phyloP scores from a whole-genome alignment of 108 stramenopile genomes.

The Cyclotella sp. region DNA sequence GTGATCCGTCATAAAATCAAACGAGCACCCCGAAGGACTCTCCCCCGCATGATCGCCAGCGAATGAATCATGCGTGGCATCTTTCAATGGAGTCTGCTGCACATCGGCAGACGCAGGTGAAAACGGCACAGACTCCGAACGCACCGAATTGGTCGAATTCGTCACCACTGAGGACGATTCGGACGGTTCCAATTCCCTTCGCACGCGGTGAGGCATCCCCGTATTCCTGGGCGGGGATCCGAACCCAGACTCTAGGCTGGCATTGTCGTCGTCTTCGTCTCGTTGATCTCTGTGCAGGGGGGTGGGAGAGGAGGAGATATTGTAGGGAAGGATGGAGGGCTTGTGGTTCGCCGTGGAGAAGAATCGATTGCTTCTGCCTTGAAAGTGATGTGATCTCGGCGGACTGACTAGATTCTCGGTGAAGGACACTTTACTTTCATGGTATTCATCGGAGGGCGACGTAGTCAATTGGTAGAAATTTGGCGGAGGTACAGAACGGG shows the following conservation, averaged over 20 bases:
- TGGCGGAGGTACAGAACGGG: not conserved
- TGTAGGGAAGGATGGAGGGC: not conserved
- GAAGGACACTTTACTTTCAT: not conserved
- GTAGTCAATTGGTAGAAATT: not conserved
- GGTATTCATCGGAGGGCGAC: not conserved
- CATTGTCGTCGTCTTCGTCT: slow-evolving; percentile 32
- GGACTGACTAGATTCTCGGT: not conserved
- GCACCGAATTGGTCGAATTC: slow-evolving; percentile 20
- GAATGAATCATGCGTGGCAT: not conserved
- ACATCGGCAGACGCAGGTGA: not conserved
- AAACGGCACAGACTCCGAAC: slow-evolving; percentile 10
- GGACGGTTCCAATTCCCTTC: slow-evolving; percentile 31
- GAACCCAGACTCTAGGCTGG: slow-evolving; percentile 25
- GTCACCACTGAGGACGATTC: slow-evolving; percentile 41
- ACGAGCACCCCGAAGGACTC: slow-evolving; percentile 29
- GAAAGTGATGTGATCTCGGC: not conserved
- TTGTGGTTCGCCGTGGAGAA: not conserved
- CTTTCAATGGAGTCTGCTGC: not conserved
- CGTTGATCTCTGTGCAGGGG: slow-evolving; percentile 24
- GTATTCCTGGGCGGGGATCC: slow-evolving; percentile 41
- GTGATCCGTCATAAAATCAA: slow-evolving; percentile 46
- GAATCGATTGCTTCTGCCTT: not conserved
- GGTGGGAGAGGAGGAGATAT: not conserved
- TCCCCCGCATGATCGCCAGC: slow-evolving; percentile 7
- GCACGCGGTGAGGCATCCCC: slow-evolving; percentile 17